These are phyloP conservation scores for Fraxinus latifolia DNA, from an alignment of 305 asterid species.

Conservation along the genomic window DNA sequence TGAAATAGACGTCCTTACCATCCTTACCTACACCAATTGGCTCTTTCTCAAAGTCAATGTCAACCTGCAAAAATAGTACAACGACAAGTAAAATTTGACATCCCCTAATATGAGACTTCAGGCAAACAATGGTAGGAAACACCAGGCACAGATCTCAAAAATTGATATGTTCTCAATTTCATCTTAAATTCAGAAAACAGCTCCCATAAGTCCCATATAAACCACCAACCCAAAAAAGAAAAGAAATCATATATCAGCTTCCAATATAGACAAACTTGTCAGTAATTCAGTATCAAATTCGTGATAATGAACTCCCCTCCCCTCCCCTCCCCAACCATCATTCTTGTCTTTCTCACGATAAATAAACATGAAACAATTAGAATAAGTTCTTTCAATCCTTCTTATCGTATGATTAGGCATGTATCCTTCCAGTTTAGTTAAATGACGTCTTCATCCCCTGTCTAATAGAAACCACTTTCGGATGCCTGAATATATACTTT, in stretches of 20 bases:
- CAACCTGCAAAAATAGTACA: slow-evolving; percentile 50
- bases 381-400: background rate
- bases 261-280: background rate
- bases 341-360: background rate
- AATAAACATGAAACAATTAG: background rate
- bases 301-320: background rate
- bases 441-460: background rate
- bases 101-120: background rate
- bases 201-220: background rate
- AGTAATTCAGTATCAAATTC: background rate
- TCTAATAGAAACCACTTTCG: background rate
- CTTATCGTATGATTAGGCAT: background rate
- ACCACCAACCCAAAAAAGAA: background rate
- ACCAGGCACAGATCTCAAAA: background rate
- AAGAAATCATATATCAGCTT: background rate
- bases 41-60: slow-evolving; percentile 88
- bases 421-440: background rate
- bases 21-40: slow-evolving; percentile 87
- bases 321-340: background rate
- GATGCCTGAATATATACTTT: background rate
- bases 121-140: background rate
- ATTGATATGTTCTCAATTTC: slow-evolving; percentile 56
- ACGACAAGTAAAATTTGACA: background rate
- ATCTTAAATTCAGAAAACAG: slow-evolving; percentile 42
- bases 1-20: slow-evolving; percentile 77